Conservation (phyloP, 2,329 filamentous ascomycete species). For the Calonectria montana region DNA sequence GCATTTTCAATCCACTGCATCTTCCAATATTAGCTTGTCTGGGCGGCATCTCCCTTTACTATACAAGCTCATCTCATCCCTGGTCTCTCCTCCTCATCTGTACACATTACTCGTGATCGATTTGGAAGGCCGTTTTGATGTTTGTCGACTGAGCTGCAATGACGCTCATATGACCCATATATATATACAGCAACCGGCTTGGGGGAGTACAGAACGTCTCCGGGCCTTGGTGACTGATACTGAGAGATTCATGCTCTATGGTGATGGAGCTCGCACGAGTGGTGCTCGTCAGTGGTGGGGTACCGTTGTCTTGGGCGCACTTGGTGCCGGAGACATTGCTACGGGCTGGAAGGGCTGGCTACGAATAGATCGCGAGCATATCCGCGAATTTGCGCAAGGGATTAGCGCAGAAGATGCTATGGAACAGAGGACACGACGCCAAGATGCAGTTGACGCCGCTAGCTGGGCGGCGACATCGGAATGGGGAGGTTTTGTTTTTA, state of each 20-base stretch:
- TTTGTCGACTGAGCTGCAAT: slow-evolving; percentile 55
- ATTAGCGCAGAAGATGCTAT: slow-evolving; percentile 60
- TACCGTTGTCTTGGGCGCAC: slow-evolving; percentile 63
- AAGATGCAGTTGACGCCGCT: slow-evolving; percentile 53
- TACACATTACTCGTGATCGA: slow-evolving; percentile 68
- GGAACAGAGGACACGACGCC: slow-evolving; percentile 51
- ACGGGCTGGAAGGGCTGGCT: slow-evolving; percentile 63
- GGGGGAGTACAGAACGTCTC: slow-evolving; percentile 41
- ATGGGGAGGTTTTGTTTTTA: slow-evolving; percentile 63
- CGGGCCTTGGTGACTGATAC: slow-evolving; percentile 53
- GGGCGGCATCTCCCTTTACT: slow-evolving; percentile 66
- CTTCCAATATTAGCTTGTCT: slow-evolving; percentile 59
- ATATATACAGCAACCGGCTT: slow-evolving; percentile 59
- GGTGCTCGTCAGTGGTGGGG: slow-evolving; percentile 66
- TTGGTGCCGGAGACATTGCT: slow-evolving; percentile 47
- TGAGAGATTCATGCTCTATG: slow-evolving; percentile 64
- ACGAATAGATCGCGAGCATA: slow-evolving; percentile 57
- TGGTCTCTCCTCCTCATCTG: slow-evolving; percentile 59
- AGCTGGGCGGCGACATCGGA: slow-evolving; percentile 60
- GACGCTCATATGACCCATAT: slow-evolving; percentile 59
- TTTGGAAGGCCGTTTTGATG: slow-evolving; percentile 65
- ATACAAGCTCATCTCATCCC: slow-evolving; percentile 64
- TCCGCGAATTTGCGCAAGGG: slow-evolving; percentile 52
- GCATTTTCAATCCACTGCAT: slow-evolving; percentile 62
- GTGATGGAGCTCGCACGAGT: slow-evolving; percentile 52